A percentile compares a stretch with the other conserved stretches of the same genome.
These are phyloP conservation scores for Bipolaris oryzae DNA, from an alignment of 2,329 filamentous ascomycete species.

Conservation along the genomic window DNA sequence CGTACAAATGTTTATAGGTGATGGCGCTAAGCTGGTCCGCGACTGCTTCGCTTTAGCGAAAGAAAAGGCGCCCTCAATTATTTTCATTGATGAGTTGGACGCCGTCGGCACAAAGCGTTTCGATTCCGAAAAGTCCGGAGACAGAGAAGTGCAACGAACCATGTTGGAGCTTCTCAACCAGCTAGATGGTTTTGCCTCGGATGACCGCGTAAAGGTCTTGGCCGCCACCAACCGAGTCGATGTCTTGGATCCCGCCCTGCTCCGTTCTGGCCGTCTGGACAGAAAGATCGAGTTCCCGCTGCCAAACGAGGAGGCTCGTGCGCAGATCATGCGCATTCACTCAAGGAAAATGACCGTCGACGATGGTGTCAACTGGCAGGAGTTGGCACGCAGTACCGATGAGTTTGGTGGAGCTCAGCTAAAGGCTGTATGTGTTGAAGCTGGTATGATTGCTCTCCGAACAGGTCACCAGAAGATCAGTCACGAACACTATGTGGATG, in stretches of 20 bases:
- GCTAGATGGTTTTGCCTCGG: constrained; percentile 95
- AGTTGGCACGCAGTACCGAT: constrained; percentile 93
- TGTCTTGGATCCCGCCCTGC: constrained; percentile 86
- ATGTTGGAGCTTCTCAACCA: constrained; percentile 99
- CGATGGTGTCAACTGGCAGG: constrained; percentile 90
- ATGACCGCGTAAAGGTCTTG: constrained; percentile 95
- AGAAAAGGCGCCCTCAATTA: constrained; percentile 98
- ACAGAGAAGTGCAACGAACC: constrained; percentile 95
- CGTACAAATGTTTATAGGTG: constrained; percentile 99
- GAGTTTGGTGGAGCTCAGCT: constrained; percentile 98
- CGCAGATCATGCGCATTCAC: constrained; percentile 97
- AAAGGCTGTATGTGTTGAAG: constrained; percentile 98
- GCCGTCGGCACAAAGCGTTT: constrained; percentile 99
- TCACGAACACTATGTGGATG: constrained; percentile 98
- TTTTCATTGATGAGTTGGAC: constrained; percentile 99
- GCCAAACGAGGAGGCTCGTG: constrained; percentile 95
- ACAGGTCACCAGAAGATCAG: constrained; percentile 95
- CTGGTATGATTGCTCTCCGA: constrained; percentile 96
- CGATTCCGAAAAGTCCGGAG: constrained; percentile 96
- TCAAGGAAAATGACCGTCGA: constrained; percentile 98
- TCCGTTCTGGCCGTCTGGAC: constrained; percentile 90
- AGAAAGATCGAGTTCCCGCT: constrained; percentile 98
- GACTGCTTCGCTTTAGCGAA: constrained; percentile 98
- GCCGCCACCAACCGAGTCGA: constrained; percentile 95
- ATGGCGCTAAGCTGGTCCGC: constrained; percentile 95